Base-by-base conservation (phyloP, 139 green algal genomes). In the Gonium pectorale region DNA sequence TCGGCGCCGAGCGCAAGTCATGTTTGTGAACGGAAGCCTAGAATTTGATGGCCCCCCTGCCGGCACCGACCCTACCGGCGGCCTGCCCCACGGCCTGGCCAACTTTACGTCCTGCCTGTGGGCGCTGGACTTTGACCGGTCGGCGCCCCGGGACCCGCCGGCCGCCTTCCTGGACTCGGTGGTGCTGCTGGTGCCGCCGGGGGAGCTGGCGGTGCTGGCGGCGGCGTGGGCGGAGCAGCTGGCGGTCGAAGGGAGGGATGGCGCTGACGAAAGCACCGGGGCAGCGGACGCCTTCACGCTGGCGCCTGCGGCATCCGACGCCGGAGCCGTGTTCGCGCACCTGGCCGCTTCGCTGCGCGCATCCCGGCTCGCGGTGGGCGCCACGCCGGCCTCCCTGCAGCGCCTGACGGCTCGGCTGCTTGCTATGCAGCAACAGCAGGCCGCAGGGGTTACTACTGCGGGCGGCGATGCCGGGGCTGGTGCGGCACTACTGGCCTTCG, bases 131-230 rank as follows among this genome's bases (percentile, higher is more conserved):
- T 64, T 64, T 64, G 54, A 64, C 19, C 54, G 54, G 22, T 21
- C 5, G 54, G 54, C 54, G 5, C 5, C n/a, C 5, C 22, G 17
- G 54, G 17, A 21, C 54, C n/a, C 13, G 17, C 22, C 54, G 13
- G 54, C 54, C 5, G 64, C n/a, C 7, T 71, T 51, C 37, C 35
- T 71, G 64, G 64, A 71, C 1, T 71, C 64, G 7, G 64, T 71
- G 64, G 64, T 71, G 64, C 64, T 71, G 64, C 15, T 46, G 64
- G 64, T 71, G 37, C 64, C 64, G 15, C 64, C 33, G 5, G 33
- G 37, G 6, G 64, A 71, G 64, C 37, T 49, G 33, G 64, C 64
- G 37, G 37, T 71, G 37, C 35, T 71, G 64, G 64, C 64, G 33
- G 46, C 37, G 64, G 64, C 29, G 9, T 71, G 64, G 64, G 35